Evolutionary conservation across 2,329 filamentous ascomycete genomes (phyloP).

Genomic region (Sclerotiophoma versabilis): DNA sequence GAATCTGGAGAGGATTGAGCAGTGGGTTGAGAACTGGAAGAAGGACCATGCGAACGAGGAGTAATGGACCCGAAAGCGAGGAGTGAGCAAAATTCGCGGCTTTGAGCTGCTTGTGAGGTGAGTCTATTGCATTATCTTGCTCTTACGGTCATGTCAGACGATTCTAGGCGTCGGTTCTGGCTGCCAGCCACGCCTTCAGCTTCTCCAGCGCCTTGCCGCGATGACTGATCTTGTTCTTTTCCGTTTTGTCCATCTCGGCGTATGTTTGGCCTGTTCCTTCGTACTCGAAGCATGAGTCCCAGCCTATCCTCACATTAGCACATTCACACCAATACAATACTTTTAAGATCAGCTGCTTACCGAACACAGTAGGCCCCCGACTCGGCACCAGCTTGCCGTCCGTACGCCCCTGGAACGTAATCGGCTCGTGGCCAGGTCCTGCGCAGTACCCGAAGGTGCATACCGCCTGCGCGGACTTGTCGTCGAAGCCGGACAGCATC

Average conservation of each 20-base stretch:
- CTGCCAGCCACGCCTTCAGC: constrained; percentile 77
- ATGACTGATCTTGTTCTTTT: constrained; percentile 94
- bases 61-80: constrained; percentile 13
- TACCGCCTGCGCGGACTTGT: constrained; percentile 91
- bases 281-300: constrained; percentile 97
- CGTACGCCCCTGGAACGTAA: constrained; percentile 91
- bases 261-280: constrained; percentile 74
- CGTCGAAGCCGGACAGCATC: constrained; percentile 83
- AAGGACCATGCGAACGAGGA: constrained; percentile 61
- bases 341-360: constrained; percentile 60
- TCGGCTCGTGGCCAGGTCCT: constrained; percentile 81
- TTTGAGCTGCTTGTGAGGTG: constrained; percentile 5
- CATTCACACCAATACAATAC: neutral
- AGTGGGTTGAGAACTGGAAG: constrained; percentile 86
- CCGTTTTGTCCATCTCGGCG: constrained; percentile 89
- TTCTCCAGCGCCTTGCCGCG: constrained; percentile 86
- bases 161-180: constrained; percentile 43
- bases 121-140: constrained; percentile 1
- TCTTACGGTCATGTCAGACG: neutral
- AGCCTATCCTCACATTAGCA: constrained; percentile 65
- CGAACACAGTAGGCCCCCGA: constrained; percentile 81
- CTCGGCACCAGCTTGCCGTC: constrained; percentile 84
- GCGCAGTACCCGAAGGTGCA: constrained; percentile 94
- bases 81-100: neutral
- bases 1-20: constrained; percentile 83